Conservation (phyloP, 1,139 yeast genomes). For the Nakaseomyces bracarensis region DNA sequence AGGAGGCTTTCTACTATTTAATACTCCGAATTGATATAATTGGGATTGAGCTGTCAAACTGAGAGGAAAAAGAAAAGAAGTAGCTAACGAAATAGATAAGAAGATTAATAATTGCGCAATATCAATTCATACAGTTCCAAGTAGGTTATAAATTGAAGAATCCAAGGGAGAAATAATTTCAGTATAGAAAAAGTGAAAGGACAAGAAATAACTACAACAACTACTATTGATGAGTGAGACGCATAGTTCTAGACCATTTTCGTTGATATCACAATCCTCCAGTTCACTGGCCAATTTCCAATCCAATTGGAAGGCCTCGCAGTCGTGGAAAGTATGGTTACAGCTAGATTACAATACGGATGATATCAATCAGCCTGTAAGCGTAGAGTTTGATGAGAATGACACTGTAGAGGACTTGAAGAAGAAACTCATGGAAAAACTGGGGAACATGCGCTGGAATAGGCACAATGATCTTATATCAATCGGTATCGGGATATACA, state of each 20-base stretch:
- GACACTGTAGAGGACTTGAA: constrained; percentile 30
- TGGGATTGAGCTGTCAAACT: too few species aligned
- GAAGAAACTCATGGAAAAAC: constrained; percentile 19
- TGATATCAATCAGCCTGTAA: constrained; percentile 21
- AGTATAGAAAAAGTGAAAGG: not conserved
- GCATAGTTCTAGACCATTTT: not conserved
- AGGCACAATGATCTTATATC: constrained; percentile 23
- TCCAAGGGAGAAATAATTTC: too few species aligned
- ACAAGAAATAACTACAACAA: not conserved
- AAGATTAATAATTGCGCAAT: too few species aligned
- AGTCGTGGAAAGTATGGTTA: constrained; percentile 21
- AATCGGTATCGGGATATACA: constrained; percentile 25
- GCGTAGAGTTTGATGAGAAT: constrained; percentile 21
- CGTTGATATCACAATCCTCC: not conserved
- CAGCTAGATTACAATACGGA: constrained; percentile 18
- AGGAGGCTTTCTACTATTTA: too few species aligned
- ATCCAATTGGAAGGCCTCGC: constrained; percentile 10
- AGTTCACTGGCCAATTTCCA: not conserved
- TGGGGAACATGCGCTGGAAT: constrained; percentile 22
- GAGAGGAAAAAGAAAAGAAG: too few species aligned
- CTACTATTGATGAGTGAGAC: constrained; percentile 2
- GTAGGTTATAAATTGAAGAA: too few species aligned
- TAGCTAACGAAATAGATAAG: too few species aligned
- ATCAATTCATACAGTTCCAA: too few species aligned
- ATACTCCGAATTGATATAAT: too few species aligned